A percentile compares a stretch with the other conserved stretches of the same genome.
Conservation (phyloP, 371 early-diverging fungal species). For the Mucor sp. region DNA sequence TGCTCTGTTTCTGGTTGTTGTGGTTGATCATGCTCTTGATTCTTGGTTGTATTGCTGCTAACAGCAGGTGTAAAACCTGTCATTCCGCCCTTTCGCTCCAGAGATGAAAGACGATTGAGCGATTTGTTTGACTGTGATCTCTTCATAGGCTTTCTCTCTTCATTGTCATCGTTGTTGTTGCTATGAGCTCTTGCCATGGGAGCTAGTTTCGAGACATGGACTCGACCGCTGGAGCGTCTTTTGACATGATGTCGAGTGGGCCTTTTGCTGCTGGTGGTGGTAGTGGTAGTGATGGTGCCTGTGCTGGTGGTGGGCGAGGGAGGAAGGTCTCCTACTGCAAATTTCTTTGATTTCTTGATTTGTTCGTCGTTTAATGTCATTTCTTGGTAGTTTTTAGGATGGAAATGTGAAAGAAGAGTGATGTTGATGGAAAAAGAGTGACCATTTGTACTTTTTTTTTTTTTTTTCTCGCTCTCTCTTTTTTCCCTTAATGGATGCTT, state of each 20-base stretch:
- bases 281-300: slow-evolving; percentile 5
- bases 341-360: slow-evolving; percentile 23
- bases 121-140: slow-evolving; percentile 33
- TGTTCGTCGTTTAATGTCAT: slow-evolving; percentile 21
- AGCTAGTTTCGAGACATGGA: slow-evolving; percentile 31
- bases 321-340: slow-evolving; percentile 33
- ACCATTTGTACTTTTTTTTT: slow-evolving; percentile 3
- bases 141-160: slow-evolving; percentile 27
- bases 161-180: slow-evolving; percentile 14
- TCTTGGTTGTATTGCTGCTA: not conserved
- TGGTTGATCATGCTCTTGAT: not conserved
- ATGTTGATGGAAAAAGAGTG: not conserved
- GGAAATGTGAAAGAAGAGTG: not conserved
- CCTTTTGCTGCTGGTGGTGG: slow-evolving; percentile 10
- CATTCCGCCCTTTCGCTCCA: slow-evolving; percentile 10
- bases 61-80: slow-evolving; percentile 10
- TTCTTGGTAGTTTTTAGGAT: not conserved
- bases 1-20: not conserved
- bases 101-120: slow-evolving; percentile 18
- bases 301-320: slow-evolving; percentile 29
- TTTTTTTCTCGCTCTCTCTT: not conserved
- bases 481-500: not conserved
- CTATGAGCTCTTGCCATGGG: slow-evolving; percentile 29
- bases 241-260: slow-evolving; percentile 37
- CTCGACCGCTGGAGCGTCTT: slow-evolving; percentile 34